phyloP scores from a whole-genome alignment of 495 filamentous ascomycete genomes.

The Parachaetomium inaequale region DNA sequence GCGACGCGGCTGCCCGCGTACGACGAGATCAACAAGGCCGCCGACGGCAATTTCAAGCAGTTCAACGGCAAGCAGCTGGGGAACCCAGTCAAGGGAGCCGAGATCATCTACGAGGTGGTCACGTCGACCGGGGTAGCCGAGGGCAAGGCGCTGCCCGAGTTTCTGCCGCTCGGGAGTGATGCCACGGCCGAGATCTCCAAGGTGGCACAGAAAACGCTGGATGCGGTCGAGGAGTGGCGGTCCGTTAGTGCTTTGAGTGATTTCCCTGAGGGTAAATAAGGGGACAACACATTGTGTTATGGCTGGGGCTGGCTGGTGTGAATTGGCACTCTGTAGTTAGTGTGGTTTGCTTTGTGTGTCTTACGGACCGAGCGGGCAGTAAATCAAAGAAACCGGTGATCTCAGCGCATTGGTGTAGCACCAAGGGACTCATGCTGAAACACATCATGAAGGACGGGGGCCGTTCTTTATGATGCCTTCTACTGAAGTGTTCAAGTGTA shows the following conservation, averaged over 20 bases:
- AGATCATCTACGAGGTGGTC: constrained; percentile 37
- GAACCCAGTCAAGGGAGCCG: constrained; percentile 33
- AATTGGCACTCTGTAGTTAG: too few relatives aligned
- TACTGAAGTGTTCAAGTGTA: too few relatives aligned
- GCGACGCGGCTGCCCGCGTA: constrained; percentile 22
- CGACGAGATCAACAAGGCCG: constrained; percentile 16
- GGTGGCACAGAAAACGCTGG: constrained; percentile 1
- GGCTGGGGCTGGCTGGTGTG: too few relatives aligned
- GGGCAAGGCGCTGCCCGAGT: constrained; percentile 19
- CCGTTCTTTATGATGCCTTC: too few relatives aligned
- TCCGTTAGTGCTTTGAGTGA: constrained; percentile 10
- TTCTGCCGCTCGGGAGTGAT: constrained; percentile 27
- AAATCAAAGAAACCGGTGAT: too few relatives aligned
- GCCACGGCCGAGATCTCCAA: constrained; percentile 15
- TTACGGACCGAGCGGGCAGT: too few relatives aligned
- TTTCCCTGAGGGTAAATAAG: background rate
- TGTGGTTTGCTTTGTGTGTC: too few relatives aligned
- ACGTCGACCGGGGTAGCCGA: constrained; percentile 31
- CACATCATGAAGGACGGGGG: too few relatives aligned
- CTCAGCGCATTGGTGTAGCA: too few relatives aligned
- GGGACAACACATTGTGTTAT: too few relatives aligned
- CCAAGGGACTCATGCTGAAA: too few relatives aligned
- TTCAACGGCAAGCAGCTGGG: constrained; percentile 31
- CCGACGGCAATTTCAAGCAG: constrained; percentile 1
- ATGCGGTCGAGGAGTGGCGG: constrained; percentile 12